These are phyloP conservation scores for Massariosphaeria phaeospora DNA, from an alignment of 495 filamentous ascomycete genomes.

Conservation along the genomic window DNA sequence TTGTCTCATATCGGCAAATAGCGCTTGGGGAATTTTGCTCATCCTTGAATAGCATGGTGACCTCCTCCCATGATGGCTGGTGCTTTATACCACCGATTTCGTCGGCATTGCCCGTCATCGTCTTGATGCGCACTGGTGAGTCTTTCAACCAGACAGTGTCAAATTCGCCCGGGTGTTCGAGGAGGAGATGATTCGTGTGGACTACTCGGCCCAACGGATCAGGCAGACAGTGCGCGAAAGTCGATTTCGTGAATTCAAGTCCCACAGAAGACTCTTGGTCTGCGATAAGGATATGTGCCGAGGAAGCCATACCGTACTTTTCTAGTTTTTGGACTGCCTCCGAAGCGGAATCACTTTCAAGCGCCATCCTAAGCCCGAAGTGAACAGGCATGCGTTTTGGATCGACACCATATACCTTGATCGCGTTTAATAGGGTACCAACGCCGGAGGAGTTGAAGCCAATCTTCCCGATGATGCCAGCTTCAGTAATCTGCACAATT, in stretches of 20 bases:
- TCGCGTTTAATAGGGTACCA: conserved; percentile 63
- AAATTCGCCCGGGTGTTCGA: conserved; percentile 42
- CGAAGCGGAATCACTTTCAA: conserved; percentile 49
- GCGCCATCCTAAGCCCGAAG: conserved; percentile 54
- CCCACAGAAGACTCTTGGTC: conserved; percentile 52
- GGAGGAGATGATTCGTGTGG: conserved; percentile 62
- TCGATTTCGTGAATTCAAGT: conserved; percentile 56
- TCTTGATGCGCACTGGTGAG: conserved; percentile 48
- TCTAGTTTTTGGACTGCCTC: conserved; percentile 50
- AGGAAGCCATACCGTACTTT: conserved; percentile 53
- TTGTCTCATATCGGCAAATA: conserved; percentile 32
- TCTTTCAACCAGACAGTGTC: conserved; percentile 53
- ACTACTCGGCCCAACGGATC: conserved; percentile 47
- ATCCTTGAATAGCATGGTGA: conserved; percentile 36
- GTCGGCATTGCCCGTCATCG: conserved; percentile 44
- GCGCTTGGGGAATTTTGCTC: conserved; percentile 34
- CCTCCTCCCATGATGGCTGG: conserved; percentile 20
- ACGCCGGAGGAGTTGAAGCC: conserved; percentile 60
- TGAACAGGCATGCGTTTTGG: conserved; percentile 56
- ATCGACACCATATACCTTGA: conserved; percentile 55
- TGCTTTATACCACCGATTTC: conserved; percentile 27
- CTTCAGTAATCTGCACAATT: conserved; percentile 54
- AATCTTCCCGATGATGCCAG: conserved; percentile 69
- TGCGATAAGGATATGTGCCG: conserved; percentile 58
- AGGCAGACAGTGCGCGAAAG: conserved; percentile 46